Evolutionary conservation across 2,329 filamentous ascomycete genomes (phyloP).

Genomic region (Penicillium nordicum): DNA sequence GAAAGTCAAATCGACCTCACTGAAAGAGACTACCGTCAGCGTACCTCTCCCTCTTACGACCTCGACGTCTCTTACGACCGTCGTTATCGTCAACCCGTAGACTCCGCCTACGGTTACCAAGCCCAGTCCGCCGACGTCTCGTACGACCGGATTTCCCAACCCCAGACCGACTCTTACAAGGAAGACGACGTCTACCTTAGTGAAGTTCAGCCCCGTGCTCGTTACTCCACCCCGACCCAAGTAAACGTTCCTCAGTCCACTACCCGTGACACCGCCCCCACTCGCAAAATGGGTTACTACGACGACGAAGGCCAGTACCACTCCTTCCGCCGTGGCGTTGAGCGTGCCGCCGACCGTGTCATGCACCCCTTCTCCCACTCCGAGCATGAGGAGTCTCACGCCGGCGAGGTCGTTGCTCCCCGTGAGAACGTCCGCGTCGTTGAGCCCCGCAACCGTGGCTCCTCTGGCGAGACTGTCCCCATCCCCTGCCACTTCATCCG

Average conservation of each 20-base stretch:
- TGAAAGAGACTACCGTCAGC: conserved; percentile 65
- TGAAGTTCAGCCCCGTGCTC: conserved; percentile 31
- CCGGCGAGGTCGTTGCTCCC: conserved; percentile 43
- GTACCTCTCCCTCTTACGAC: conserved; percentile 53
- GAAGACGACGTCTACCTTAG: conserved; percentile 33
- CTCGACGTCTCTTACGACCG: conserved; percentile 43
- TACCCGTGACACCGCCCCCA: conserved; percentile 50
- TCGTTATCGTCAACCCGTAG: conserved; percentile 29
- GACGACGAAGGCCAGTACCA: conserved; percentile 75
- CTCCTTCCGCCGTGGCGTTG: conserved; percentile 68
- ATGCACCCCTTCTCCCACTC: conserved; percentile 53
- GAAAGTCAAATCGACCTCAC: conserved; percentile 52
- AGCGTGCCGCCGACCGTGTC: conserved; percentile 63
- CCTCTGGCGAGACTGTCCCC: conserved; percentile 78
- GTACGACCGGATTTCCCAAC: conserved; percentile 30
- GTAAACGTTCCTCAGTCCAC: conserved; percentile 44
- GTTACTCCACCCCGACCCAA: conserved; percentile 39
- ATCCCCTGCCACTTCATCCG: conserved; percentile 99
- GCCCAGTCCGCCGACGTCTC: conserved; percentile 27
- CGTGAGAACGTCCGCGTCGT: conserved; percentile 50
- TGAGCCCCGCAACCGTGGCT: conserved; percentile 47
- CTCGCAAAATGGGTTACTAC: conserved; percentile 73
- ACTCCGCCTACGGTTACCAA: conserved; percentile 24
- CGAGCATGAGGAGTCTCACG: conserved; percentile 44
- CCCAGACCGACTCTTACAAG: conserved; percentile 34